Evolutionary conservation across 2,329 filamentous ascomycete genomes (phyloP), one percentile per base, ranked within the genome.

Genomic region (Dothideomycetes sp.): DNA sequence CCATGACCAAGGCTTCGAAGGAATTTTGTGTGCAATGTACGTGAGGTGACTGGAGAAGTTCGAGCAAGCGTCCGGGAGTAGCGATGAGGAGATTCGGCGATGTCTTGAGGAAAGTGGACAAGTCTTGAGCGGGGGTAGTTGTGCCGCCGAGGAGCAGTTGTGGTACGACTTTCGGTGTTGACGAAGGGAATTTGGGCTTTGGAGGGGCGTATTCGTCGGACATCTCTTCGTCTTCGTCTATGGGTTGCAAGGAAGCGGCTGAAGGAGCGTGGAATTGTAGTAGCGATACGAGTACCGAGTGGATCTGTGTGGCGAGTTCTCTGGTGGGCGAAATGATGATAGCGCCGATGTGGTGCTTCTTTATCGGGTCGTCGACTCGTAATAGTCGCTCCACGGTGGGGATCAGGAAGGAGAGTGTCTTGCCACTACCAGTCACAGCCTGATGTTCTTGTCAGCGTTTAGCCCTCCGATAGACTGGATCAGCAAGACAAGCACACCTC

Each of bases 301-400:
- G 77, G 40, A 96, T 96, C 60, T 98, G 91, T 1, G 78, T 78
- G 1, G 91, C 89, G 36, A 98, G 72, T 64, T 98, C 91, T 62
- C 91, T 70, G 2, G 86, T 98, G 1, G 91, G 91, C 12, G 88
- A 89, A 45, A 98, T 80, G 52, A 98, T 80, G 48, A 98, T 91
- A 49, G 84, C 86, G 45, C 82, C 84, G 45, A 98, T 75, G 59
- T 96, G 85, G 60, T 94, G 82, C 55, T 82, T 86, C 63, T 91
- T 94, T 23, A 86, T 78, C 2, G 86, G 82, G 46, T 89, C 84
- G 46, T 87, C 80, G 19, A 84, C 65, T 49, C 82, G 79, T 45
- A 96, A 67, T 32, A 96, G 69, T 51, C 84, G 82, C 62, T 94
- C 82, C 17, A 93, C 74, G 4, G 93, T 68, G 1, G 88, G 87